A percentile compares a stretch with the other conserved stretches of the same genome.
Evolutionary conservation across 1,284 basidiomycete genomes (phyloP).

Genomic region (Irpex sp.): DNA sequence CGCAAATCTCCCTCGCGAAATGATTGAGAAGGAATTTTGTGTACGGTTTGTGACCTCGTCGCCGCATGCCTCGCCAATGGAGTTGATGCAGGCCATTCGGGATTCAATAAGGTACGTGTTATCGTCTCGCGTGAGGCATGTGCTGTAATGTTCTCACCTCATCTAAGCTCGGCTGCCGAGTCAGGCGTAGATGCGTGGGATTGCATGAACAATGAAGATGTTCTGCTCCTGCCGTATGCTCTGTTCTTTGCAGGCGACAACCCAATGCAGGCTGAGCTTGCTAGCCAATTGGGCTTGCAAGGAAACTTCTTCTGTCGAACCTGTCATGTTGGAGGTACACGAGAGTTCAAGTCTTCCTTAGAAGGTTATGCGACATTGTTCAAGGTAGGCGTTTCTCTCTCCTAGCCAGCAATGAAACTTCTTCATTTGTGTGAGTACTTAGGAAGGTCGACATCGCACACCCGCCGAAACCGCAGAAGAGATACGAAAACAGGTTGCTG

Average conservation of each 20-base stretch:
- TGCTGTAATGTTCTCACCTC: no score
- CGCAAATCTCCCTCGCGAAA: constrained; percentile 19
- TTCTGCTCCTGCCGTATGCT: constrained; percentile 22
- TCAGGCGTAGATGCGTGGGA: constrained; percentile 21
- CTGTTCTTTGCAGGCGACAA: constrained; percentile 29
- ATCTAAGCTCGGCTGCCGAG: not conserved
- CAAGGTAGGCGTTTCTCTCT: constrained; percentile 12
- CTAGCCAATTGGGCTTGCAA: constrained; percentile 25
- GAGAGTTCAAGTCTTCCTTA: constrained; percentile 18
- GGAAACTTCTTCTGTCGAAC: constrained; percentile 29
- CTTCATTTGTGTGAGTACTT: not conserved
- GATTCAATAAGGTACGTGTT: constrained; percentile 22
- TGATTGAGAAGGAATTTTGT: constrained; percentile 26
- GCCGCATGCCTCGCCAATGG: constrained; percentile 27
- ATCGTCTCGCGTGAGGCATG: no score
- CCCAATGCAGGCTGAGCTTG: constrained; percentile 33
- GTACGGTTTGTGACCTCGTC: constrained; percentile 27
- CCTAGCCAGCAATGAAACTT: not conserved
- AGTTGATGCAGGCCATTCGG: constrained; percentile 24
- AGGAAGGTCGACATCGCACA: constrained; percentile 11
- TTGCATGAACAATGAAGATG: constrained; percentile 14
- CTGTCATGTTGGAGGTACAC: constrained; percentile 26
- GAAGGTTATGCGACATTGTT: constrained; percentile 20
- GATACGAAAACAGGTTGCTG: constrained; percentile 12
- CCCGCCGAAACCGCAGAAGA: not conserved